phyloP scores from a whole-genome alignment of 768 basidiomycete species.

The Chalciporus chontae region DNA sequence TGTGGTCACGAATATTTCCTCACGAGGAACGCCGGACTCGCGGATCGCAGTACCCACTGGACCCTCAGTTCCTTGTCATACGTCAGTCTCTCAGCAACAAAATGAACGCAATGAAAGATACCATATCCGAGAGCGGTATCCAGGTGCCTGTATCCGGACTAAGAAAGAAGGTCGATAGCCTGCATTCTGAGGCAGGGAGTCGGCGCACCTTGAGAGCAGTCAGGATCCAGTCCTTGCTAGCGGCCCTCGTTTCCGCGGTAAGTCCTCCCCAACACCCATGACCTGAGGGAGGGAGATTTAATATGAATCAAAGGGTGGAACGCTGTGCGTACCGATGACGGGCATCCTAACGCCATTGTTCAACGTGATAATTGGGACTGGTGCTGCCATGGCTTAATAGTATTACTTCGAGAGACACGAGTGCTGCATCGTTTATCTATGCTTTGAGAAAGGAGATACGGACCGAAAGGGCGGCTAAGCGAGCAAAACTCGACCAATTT shows the following conservation, averaged over 20 bases:
- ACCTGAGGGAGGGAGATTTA: background rate
- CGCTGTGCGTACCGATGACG: background rate
- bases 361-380: background rate
- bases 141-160: slow-evolving; percentile 45
- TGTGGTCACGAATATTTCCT: slow-evolving; percentile 47
- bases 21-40: slow-evolving; percentile 42
- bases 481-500: too few species aligned
- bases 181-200: background rate
- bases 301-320: background rate
- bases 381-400: background rate
- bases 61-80: slow-evolving; percentile 36
- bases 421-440: background rate
- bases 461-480: background rate
- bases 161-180: background rate
- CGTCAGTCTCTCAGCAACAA: background rate
- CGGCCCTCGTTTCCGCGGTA: background rate
- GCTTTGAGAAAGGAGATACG: background rate
- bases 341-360: slow-evolving; percentile 5
- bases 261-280: background rate
- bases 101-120: background rate
- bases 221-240: slow-evolving; percentile 1
- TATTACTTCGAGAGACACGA: too few species aligned
- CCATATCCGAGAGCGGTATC: slow-evolving; percentile 29
- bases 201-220: background rate
- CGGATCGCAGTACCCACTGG: slow-evolving; percentile 44